Base-by-base conservation (phyloP, 257 asterid species). In the Lycium barbarum region DNA sequence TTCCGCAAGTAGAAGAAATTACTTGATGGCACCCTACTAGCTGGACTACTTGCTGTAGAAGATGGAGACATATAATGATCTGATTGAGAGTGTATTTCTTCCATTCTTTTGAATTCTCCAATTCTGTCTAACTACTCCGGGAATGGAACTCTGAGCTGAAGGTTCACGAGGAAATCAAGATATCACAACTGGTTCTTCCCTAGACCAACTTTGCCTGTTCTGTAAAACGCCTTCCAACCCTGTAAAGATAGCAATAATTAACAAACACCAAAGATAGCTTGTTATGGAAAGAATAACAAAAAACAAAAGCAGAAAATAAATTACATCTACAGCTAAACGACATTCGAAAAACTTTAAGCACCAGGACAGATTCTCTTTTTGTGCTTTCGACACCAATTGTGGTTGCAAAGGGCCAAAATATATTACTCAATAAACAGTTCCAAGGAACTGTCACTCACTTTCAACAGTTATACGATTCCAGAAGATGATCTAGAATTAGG, bases 31-130 rank as follows among this genome's bases (percentile, higher is more conserved):
- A 96, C 96, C 87, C 98, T 86, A 84, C 97, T 93, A 11, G 97
- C 90, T 1, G 99, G 99, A 87, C 99, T 96, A 89, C 98, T 96
- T n/a, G 98, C 95, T 2, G 98, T 93, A 84, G 99, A 96, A 12
- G 99, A 96, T 10, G 99, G 93, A 65, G 98, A 96, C 84, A 96
- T 89, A 80, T 96, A 96, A 78, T 92, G 96, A 90, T 96, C 99
- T 0, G 98, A 92, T 11, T 94, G 99, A 47, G 98, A 91, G 76
- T 96, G 98, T 88, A 96, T 96, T 88, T 96, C 99, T 88, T 96
- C 98, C 99, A 96, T 96, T 83, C 83, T 83, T 72, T 22, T 6
- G 38, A 53, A 78, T 59, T 59, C 66, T 59, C 12, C 66, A 59
- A 59, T 59, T 51, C 55, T 51, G 55, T 51, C 55, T 51, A 51